Conservation (phyloP, 2,329 filamentous ascomycete species). For the Calonectria pteridis region DNA sequence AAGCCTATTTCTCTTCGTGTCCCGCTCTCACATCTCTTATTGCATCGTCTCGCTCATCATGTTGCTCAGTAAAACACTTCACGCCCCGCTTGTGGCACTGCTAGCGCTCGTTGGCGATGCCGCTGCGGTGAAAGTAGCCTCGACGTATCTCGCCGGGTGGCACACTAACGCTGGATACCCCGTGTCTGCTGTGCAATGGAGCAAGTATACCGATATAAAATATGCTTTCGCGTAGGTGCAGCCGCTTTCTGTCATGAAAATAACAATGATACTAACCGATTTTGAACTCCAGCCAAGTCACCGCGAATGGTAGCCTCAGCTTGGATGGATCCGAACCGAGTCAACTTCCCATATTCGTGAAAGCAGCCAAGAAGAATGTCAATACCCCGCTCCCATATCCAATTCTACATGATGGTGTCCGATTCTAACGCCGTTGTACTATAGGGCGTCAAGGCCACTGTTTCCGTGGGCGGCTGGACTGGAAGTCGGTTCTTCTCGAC, state of each 20-base stretch:
- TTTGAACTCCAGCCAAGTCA: conserved; percentile 21
- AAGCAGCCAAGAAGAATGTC: conserved; percentile 32
- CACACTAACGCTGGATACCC: conserved; percentile 35
- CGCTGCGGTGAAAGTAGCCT: conserved; percentile 24
- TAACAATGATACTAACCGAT: background rate
- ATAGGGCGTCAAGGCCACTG: conserved; percentile 32
- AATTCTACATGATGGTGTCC: background rate
- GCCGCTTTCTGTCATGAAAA: too few relatives aligned
- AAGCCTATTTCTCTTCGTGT: too few relatives aligned
- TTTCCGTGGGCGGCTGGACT: conserved; percentile 37
- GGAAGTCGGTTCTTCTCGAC: conserved; percentile 33
- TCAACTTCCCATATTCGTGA: conserved; percentile 28
- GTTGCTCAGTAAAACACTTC: background rate
- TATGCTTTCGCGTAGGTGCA: conserved; percentile 37
- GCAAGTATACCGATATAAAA: conserved; percentile 39
- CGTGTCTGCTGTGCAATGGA: conserved; percentile 32
- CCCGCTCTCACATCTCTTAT: background rate
- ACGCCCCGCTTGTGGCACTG: background rate
- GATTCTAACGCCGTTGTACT: background rate
- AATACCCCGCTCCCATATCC: background rate
- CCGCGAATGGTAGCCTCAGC: conserved; percentile 27
- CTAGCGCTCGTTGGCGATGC: background rate
- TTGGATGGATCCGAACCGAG: conserved; percentile 24
- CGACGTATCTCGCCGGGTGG: conserved; percentile 40
- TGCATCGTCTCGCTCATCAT: background rate